phyloP scores from a whole-genome alignment of 129 eudicot species.

The Flaveria bidentis region DNA sequence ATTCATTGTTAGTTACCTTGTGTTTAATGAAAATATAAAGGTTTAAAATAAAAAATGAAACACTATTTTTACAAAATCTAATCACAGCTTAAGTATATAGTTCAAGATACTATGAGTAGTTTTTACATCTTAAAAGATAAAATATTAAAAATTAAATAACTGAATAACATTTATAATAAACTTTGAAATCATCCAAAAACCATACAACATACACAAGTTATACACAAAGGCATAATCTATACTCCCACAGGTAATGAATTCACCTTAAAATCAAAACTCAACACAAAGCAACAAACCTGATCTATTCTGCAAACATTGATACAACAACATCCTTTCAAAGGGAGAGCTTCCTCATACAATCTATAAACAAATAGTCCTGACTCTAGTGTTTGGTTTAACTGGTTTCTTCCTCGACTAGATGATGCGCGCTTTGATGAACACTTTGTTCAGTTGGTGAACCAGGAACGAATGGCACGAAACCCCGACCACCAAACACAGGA shows the following conservation, averaged over 20 bases:
- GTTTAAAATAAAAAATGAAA: no score
- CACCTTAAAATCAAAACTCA: conserved; percentile 35
- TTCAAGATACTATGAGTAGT: not conserved
- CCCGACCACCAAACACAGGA: conserved; percentile 97
- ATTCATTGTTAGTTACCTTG: no score
- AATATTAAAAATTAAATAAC: not conserved
- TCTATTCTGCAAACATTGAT: not conserved
- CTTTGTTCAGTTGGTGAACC: conserved; percentile 83
- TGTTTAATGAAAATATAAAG: not conserved
- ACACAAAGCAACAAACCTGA: conserved; percentile 28
- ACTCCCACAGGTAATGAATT: conserved; percentile 18
- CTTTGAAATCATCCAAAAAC: not conserved
- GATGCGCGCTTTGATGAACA: conserved; percentile 36
- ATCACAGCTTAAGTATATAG: not conserved
- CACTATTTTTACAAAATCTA: not conserved
- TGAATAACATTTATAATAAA: not conserved
- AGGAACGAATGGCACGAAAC: conserved; percentile 79
- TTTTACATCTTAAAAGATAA: not conserved
- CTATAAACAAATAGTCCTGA: conserved; percentile 24
- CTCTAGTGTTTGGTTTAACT: conserved; percentile 9
- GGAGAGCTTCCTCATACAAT: conserved; percentile 4
- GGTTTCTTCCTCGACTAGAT: conserved; percentile 33
- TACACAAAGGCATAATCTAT: conserved; percentile 36
- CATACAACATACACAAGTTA: conserved; percentile 32
- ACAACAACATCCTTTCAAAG: conserved; percentile 11